Conservation (phyloP, 176 grass and related monocot species). For the Musa beccarii region DNA sequence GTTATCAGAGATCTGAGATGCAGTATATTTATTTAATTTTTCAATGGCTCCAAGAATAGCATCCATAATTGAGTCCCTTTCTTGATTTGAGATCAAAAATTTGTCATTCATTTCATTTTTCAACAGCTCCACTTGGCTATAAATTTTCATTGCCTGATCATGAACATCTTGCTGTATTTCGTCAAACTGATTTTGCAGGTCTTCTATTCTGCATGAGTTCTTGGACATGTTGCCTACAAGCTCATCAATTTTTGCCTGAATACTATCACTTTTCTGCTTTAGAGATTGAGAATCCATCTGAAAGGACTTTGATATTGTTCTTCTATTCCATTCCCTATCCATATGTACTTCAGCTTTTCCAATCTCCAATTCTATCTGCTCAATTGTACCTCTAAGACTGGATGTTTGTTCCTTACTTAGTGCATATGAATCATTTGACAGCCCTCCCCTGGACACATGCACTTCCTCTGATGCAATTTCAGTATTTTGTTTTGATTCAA, state of each 20-base stretch:
- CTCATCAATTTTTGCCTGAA: conserved; percentile 59
- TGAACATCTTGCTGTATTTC: conserved; percentile 40
- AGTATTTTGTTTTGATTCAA: conserved; percentile 56
- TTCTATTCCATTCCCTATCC: conserved; percentile 26
- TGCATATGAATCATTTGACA: conserved; percentile 41
- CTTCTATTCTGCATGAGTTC: conserved; percentile 44
- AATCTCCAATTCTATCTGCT: conserved; percentile 43
- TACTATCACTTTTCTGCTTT: conserved; percentile 28
- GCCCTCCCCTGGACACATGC: conserved; percentile 2
- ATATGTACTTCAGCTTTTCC: conserved; percentile 49
- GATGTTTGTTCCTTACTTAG: conserved; percentile 41
- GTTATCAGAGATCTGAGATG: conserved; percentile 24
- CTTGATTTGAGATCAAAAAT: conserved; percentile 42
- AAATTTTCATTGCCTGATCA: conserved; percentile 37
- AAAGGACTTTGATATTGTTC: conserved; percentile 35
- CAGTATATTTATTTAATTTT: conserved; percentile 38
- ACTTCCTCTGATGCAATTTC: conserved; percentile 47
- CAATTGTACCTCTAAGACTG: conserved; percentile 44
- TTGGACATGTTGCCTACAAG: conserved; percentile 45
- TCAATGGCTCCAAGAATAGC: conserved; percentile 33
- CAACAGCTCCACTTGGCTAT: conserved; percentile 53
- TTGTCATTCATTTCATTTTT: conserved; percentile 46
- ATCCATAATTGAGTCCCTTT: conserved; percentile 38
- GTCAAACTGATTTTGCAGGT: conserved; percentile 46
- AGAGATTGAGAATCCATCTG: conserved; percentile 34